Conservation (phyloP, 2,329 filamentous ascomycete species). For the Monosporascus sp. region DNA sequence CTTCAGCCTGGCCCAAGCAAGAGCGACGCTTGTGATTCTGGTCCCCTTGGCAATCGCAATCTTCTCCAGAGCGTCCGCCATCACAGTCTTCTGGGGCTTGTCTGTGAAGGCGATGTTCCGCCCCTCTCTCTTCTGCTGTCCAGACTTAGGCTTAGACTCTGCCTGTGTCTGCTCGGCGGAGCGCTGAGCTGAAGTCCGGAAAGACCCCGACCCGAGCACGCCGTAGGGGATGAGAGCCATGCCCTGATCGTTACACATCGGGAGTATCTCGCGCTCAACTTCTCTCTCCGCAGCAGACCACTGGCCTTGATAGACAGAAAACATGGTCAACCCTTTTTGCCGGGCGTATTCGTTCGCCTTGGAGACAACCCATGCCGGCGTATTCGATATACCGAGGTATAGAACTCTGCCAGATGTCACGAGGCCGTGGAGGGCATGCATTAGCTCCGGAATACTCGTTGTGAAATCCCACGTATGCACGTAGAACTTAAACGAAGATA, state of each 20-base stretch:
- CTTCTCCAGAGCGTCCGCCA: constrained; percentile 3
- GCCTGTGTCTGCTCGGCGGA: not conserved
- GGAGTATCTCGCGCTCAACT: constrained; percentile 53
- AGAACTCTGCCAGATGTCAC: constrained; percentile 11
- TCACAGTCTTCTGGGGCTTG: constrained; percentile 1
- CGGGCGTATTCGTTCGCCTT: constrained; percentile 50
- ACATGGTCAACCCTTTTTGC: constrained; percentile 48
- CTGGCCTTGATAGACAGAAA: constrained; percentile 56
- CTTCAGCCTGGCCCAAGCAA: constrained; percentile 57
- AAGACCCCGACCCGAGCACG: constrained; percentile 32
- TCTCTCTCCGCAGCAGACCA: constrained; percentile 53
- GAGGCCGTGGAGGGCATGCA: constrained; percentile 8
- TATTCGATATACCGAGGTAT: constrained; percentile 30
- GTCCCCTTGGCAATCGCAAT: constrained; percentile 3
- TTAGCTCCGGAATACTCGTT: constrained; percentile 13
- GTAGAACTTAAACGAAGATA: constrained; percentile 3
- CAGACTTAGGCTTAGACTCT: not conserved
- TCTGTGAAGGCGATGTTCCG: constrained; percentile 4
- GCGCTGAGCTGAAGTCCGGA: constrained; percentile 7
- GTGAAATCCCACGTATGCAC: constrained; percentile 16
- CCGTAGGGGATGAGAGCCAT: constrained; percentile 47
- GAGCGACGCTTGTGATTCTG: constrained; percentile 42
- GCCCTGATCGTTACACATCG: constrained; percentile 49
- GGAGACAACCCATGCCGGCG: constrained; percentile 42
- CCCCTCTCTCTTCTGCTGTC: not conserved